These are phyloP conservation scores for Trametopsis cervina DNA, from an alignment of 768 basidiomycete species.

Conservation along the genomic window DNA sequence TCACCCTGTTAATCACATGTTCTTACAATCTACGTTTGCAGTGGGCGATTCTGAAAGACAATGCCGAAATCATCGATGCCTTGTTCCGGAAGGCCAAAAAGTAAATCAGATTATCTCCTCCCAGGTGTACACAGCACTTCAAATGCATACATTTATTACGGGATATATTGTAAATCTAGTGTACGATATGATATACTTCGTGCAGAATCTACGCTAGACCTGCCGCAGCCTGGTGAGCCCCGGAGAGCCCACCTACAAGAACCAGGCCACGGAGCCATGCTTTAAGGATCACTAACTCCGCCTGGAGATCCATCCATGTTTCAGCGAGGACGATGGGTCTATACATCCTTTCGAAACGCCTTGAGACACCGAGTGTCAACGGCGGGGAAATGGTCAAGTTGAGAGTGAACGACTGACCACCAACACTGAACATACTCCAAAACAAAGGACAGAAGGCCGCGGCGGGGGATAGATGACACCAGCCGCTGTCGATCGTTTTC, in stretches of 20 bases:
- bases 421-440: conserved; percentile 50
- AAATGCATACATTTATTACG: conserved; percentile 4
- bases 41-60: conserved; percentile 53
- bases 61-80: conserved; percentile 40
- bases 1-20: neutral
- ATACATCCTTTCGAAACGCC: conserved; percentile 55
- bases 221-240: conserved; percentile 66
- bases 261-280: conserved; percentile 66
- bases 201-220: conserved; percentile 37
- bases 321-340: conserved; percentile 48
- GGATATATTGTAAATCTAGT: conserved; percentile 4
- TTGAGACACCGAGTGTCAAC: conserved; percentile 22
- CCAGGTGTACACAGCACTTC: too few species aligned
- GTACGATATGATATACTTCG: neutral
- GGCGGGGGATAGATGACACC: conserved; percentile 34
- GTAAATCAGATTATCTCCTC: conserved; percentile 14
- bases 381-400: too few species aligned
- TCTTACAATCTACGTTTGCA: conserved; percentile 18
- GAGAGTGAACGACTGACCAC: conserved; percentile 47
- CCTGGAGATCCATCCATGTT: conserved; percentile 55
- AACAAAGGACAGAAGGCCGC: conserved; percentile 42
- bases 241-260: conserved; percentile 54
- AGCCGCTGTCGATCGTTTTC: conserved; percentile 46
- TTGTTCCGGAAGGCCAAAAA: conserved; percentile 30
- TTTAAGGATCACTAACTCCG: conserved; percentile 41